These are phyloP conservation scores for Capsicum baccatum DNA, from an alignment of 257 asterid species.

Conservation along the genomic window DNA sequence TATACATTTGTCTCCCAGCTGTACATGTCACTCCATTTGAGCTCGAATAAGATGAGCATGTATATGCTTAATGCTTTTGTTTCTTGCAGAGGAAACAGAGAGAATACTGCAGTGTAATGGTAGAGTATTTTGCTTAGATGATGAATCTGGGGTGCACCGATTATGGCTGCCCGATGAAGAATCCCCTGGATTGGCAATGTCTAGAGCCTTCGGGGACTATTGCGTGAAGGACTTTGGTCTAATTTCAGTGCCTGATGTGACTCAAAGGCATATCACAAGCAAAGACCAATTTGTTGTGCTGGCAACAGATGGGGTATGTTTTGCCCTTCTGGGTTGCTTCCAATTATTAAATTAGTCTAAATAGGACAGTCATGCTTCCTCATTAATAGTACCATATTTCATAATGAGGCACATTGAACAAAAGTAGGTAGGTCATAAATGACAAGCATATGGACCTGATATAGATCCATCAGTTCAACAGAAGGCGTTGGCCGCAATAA, in stretches of 20 bases:
- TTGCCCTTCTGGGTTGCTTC: background rate
- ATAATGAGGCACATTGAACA: background rate
- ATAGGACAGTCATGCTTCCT: background rate
- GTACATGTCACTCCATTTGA: background rate
- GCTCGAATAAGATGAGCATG: background rate
- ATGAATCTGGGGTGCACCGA: constrained; percentile 87
- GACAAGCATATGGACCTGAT: background rate
- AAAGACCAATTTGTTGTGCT: constrained; percentile 80
- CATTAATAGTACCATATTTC: constrained; percentile 14
- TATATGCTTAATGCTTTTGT: background rate
- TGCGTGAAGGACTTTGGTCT: constrained; percentile 89
- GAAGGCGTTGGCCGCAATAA: background rate
- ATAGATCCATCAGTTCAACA: background rate
- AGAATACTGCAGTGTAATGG: constrained; percentile 76
- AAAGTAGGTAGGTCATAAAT: background rate
- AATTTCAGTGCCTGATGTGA: constrained; percentile 86
- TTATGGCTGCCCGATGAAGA: constrained; percentile 87
- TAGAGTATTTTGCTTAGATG: constrained; percentile 70
- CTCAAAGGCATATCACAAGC: constrained; percentile 65
- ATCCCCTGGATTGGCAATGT: constrained; percentile 97
- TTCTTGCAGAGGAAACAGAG: constrained; percentile 77
- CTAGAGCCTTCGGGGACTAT: constrained; percentile 94
- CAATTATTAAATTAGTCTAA: background rate
- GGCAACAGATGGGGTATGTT: constrained; percentile 94
- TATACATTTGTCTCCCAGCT: background rate